Evolutionary conservation across 2,329 filamentous ascomycete species (phyloP).

Genomic region (Magnaporthales sp.): DNA sequence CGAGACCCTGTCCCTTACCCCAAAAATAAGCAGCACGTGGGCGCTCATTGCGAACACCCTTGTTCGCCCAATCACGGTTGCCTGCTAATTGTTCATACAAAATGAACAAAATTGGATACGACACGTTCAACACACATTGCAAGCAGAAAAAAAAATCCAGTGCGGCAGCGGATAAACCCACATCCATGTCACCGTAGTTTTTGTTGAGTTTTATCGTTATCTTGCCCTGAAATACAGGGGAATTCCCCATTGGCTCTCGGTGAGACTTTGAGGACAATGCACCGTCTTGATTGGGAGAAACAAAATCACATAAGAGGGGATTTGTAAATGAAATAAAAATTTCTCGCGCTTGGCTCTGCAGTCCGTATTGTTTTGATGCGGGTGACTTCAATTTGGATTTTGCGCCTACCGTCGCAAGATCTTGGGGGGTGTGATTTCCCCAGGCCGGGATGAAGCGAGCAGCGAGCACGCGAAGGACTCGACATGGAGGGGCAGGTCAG

Average conservation of each 20-base stretch:
- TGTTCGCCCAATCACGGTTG: neutral
- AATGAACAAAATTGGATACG: neutral
- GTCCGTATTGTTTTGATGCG: neutral
- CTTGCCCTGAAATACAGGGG: neutral
- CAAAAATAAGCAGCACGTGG: neutral
- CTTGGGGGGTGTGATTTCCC: neutral
- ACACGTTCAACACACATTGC: neutral
- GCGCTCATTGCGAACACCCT: too few species aligned
- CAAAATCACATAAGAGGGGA: neutral
- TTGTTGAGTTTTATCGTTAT: neutral
- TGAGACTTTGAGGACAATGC: neutral
- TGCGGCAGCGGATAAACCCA: too few species aligned
- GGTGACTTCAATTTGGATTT: neutral
- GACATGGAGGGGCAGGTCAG: neutral
- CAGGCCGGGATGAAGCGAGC: neutral
- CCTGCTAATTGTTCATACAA: neutral
- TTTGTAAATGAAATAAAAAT: neutral
- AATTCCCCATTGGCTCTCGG: neutral
- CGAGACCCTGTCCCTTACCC: neutral
- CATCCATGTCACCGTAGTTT: too few species aligned
- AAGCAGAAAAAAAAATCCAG: too few species aligned
- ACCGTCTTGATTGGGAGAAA: neutral
- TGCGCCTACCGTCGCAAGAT: neutral
- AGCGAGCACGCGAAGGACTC: too few species aligned
- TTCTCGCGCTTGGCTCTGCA: neutral